phyloP scores from a whole-genome alignment of 2,329 filamentous ascomycete species.

The Fusarium chuoi region DNA sequence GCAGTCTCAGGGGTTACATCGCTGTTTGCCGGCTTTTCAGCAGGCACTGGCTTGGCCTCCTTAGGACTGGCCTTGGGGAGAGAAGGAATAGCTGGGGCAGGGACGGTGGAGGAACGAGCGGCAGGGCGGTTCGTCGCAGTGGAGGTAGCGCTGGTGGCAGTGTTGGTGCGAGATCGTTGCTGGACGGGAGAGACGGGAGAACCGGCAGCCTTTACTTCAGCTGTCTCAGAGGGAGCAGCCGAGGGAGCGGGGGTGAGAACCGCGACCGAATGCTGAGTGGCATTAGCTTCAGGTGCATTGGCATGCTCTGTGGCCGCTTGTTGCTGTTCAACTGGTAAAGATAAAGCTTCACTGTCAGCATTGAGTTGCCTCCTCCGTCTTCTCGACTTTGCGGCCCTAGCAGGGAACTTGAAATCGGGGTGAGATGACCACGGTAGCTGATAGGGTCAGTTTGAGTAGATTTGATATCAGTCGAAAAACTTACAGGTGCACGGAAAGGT shows the following conservation, averaged over 20 bases:
- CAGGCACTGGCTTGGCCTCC: slow-evolving; percentile 41
- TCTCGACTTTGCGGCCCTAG: slow-evolving; percentile 50
- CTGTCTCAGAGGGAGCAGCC: slow-evolving; percentile 27
- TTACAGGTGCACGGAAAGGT: slow-evolving; percentile 63
- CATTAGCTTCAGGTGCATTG: slow-evolving; percentile 30
- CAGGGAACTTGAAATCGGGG: slow-evolving; percentile 63
- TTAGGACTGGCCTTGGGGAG: slow-evolving; percentile 54
- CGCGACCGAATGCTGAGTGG: slow-evolving; percentile 24
- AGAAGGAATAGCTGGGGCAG: slow-evolving; percentile 59
- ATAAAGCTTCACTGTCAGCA: slow-evolving; percentile 52
- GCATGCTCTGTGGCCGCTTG: slow-evolving; percentile 46
- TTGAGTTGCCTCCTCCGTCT: slow-evolving; percentile 56
- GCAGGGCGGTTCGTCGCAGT: slow-evolving; percentile 44
- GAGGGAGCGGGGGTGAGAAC: slow-evolving; percentile 30
- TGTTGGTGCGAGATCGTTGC: slow-evolving; percentile 41
- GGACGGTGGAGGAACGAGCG: slow-evolving; percentile 50
- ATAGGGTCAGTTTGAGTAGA: background rate
- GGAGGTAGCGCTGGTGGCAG: slow-evolving; percentile 35
- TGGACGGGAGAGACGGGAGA: slow-evolving; percentile 47
- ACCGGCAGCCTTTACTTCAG: slow-evolving; percentile 46
- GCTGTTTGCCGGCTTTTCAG: slow-evolving; percentile 42
- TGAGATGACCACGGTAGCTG: slow-evolving; percentile 69
- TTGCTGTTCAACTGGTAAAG: slow-evolving; percentile 55
- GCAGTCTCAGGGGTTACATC: slow-evolving; percentile 27
- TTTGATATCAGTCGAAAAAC: background rate